A percentile compares a stretch with the other conserved stretches of the same genome.
phyloP scores from a whole-genome alignment of 106 monocot species.

The Vanilla planifolia region DNA sequence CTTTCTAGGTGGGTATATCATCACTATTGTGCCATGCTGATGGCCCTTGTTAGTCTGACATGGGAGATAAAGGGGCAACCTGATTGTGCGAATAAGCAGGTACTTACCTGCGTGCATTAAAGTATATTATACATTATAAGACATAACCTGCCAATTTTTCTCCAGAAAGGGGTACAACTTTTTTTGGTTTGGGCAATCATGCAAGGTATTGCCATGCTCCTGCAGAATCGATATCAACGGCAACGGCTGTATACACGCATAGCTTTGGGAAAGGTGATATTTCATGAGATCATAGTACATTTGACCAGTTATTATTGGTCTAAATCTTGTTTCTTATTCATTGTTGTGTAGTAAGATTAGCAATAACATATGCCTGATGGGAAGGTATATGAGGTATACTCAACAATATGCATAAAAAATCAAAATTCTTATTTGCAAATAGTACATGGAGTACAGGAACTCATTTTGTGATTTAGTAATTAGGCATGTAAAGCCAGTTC shows the following conservation, averaged over 20 bases:
- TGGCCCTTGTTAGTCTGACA: slow-evolving; percentile 88
- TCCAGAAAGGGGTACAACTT: slow-evolving; percentile 69
- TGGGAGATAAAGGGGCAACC: slow-evolving; percentile 96
- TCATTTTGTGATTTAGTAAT: too few relatives aligned
- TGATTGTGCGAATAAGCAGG: slow-evolving; percentile 81
- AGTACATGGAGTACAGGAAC: too few relatives aligned
- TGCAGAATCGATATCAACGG: slow-evolving; percentile 84
- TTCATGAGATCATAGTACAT: not conserved
- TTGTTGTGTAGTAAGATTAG: too few relatives aligned
- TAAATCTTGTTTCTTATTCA: too few relatives aligned
- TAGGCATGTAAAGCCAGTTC: too few relatives aligned
- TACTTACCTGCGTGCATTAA: slow-evolving; percentile 15
- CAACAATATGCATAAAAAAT: too few relatives aligned
- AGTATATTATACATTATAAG: not conserved
- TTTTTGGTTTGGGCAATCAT: slow-evolving; percentile 81
- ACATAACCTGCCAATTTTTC: slow-evolving; percentile 6
- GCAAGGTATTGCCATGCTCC: slow-evolving; percentile 88
- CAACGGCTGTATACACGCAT: slow-evolving; percentile 89
- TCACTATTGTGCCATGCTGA: slow-evolving; percentile 87
- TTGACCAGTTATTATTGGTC: too few relatives aligned
- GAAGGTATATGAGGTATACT: too few relatives aligned
- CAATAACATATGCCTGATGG: too few relatives aligned
- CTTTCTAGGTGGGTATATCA: slow-evolving; percentile 85
- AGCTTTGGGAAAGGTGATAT: slow-evolving; percentile 79
- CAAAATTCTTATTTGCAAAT: too few relatives aligned